These are phyloP conservation scores for Beauveria varroae DNA, from an alignment of 2,329 filamentous ascomycete genomes.

Conservation along the genomic window DNA sequence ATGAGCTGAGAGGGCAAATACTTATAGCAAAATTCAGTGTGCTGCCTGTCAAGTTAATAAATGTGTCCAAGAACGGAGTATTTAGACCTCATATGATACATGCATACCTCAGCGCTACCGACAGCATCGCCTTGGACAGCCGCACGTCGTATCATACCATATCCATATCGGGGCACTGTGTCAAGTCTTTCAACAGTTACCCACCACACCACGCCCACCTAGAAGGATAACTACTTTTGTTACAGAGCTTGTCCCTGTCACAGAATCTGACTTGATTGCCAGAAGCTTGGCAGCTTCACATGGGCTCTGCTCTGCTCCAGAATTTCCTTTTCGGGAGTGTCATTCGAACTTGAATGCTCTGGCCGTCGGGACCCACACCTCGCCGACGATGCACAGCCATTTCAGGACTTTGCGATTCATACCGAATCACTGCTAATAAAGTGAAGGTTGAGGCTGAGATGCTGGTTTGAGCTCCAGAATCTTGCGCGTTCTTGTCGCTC, in stretches of 20 bases:
- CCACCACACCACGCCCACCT: neutral
- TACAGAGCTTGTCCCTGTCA: neutral
- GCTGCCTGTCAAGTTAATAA: too few relatives aligned
- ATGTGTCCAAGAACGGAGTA: too few relatives aligned
- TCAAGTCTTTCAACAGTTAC: neutral
- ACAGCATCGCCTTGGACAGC: neutral
- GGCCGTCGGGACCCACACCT: neutral
- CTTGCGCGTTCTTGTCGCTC: neutral
- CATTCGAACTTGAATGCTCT: neutral
- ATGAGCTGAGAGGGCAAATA: too few relatives aligned
- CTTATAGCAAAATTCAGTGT: too few relatives aligned
- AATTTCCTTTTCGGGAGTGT: slow-evolving; percentile 3
- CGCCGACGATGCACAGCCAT: neutral
- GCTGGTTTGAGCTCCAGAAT: neutral
- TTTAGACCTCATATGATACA: neutral
- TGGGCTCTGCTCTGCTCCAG: neutral
- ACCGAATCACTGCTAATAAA: too few relatives aligned
- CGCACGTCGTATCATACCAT: neutral
- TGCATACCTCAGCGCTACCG: neutral
- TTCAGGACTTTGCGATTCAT: too few relatives aligned
- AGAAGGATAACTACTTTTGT: too few relatives aligned
- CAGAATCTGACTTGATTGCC: neutral
- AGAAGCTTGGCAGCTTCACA: neutral
- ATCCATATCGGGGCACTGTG: neutral
- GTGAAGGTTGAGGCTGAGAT: neutral